Base-by-base conservation (phyloP, 331 rosid species). In the Malus hybrid region DNA sequence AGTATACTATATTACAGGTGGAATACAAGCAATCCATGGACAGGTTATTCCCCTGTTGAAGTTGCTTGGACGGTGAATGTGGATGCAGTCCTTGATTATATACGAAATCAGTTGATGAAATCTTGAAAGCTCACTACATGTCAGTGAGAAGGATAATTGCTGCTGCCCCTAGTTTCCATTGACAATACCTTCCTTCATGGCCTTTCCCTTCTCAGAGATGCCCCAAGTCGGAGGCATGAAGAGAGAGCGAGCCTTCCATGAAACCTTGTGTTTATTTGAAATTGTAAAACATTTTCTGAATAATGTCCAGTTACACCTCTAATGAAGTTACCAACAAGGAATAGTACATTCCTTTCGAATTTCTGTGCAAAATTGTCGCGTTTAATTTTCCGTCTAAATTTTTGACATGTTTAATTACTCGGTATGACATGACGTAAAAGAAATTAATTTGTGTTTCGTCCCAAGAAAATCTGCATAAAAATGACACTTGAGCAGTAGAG, bases 61-160 rank as follows among this genome's bases (percentile, higher is more conserved):
- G 96, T 94, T 71, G 95, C 97, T 46, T 94, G 97, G 97, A 91
- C 96, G 32, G 97, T 89, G 81, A 72, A 94, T 64, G 89, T 90
- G 10, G 88, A 90, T 60, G 97, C 70, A 76, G 87, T 90, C 64
- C 76, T 88, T 24, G 50, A 78, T 20, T 90, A 85, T 33, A 50
- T 92, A 55, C 92, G 71, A 82, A 86, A 81, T 70, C 56, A 73
- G 67, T 20, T 92, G 83, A 84, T 83, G 93, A 84, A 85, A 78
- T 87, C 91, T 16, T 92, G 96, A 92, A 74, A 74, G 62, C 48
- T 3, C 48, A 3, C 48, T 10, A 42, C 48, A 42, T 10, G 5
- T 42, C 5, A 42, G 5, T 3, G 48, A 42, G 14, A 42, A 42
- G 48, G 48, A 42, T 42, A 42, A 42, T 42, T 55, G 73, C 64